Base-by-base conservation (phyloP, 108 stramenopile species). In the Fistulifera solaris region DNA sequence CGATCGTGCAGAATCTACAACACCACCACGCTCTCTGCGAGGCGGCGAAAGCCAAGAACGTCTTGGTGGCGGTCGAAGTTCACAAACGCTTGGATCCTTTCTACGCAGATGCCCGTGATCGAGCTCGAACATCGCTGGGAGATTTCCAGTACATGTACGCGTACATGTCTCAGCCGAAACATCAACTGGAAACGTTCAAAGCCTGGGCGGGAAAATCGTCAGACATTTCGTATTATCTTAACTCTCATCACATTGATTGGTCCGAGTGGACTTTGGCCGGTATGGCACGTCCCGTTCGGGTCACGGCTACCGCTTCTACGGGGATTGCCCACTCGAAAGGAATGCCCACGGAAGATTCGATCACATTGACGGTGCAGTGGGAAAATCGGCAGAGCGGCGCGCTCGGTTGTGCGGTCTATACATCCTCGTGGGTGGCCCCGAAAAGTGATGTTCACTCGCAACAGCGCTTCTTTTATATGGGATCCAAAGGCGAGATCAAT, bases 131-230 rank as follows among this genome's bases (percentile, higher is more conserved):
- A 17, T 57, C 22, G 15, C 65, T 97, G 2, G 99, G 97, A 0
- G 78, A 85, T 49, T 95, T 99, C 64, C 89, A 90, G 48, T 98
- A 96, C 86, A 78, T 99, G 87, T 91, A 94, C 59, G 80, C 94
- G 26, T 99, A 97, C 93, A 99, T 99, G 99, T 81, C 77, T 40
- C 99, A 99, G 68, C 99, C 99, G n/a, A 99, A 99, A 71, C 88
- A 91, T 66, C 99, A 99, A 67, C 76, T 99, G 39, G 89, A 97
- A 38, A 98, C 99, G 12, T 99, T 99, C 86, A 90, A 91, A 62
- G 93, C 99, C 4, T 99, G 99, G 99, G 99, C 99, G 6, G 99
- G 99, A 3, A 97, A 96, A 59, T 75, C 75, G 26, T 87, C 85
- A 1, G 99, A 99, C 73, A 98, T 99, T 61, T 94, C 92, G 18